These are phyloP conservation scores for Xylaria sp. DNA, from an alignment of 2,329 filamentous ascomycete species.

Conservation along the genomic window DNA sequence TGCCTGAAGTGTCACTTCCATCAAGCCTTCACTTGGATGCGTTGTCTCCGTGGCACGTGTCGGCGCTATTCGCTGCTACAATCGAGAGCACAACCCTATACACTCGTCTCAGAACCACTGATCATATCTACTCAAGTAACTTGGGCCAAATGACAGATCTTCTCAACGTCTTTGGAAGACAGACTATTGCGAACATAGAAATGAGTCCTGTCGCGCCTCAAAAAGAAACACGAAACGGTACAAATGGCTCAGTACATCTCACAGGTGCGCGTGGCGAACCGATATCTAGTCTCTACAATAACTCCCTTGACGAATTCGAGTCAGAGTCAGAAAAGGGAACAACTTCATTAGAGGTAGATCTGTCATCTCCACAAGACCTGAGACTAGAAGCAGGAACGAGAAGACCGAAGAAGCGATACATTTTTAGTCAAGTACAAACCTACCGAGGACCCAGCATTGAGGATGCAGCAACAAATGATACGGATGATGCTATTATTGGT, in stretches of 20 bases:
- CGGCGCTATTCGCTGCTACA: constrained; percentile 79
- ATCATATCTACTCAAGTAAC: constrained; percentile 58
- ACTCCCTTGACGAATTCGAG: constrained; percentile 48
- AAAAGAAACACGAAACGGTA: constrained; percentile 46
- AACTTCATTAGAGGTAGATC: constrained; percentile 54
- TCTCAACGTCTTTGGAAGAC: constrained; percentile 80
- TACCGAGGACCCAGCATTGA: constrained; percentile 48
- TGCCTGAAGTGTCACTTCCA: constrained; percentile 68
- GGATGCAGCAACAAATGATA: constrained; percentile 42
- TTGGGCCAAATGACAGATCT: constrained; percentile 72
- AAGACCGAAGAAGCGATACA: constrained; percentile 48
- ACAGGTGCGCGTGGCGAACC: constrained; percentile 47
- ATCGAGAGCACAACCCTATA: constrained; percentile 84
- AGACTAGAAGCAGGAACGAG: constrained; percentile 43
- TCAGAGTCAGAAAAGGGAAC: constrained; percentile 47
- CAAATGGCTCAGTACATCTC: constrained; percentile 36
- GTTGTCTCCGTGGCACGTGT: constrained; percentile 80
- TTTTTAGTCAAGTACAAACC: constrained; percentile 58
- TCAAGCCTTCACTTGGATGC: constrained; percentile 68
- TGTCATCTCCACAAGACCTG: constrained; percentile 55
- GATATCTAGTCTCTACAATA: constrained; percentile 48
- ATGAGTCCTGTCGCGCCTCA: constrained; percentile 66
- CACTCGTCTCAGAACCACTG: constrained; percentile 69
- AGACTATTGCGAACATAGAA: constrained; percentile 79
- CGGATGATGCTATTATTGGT: constrained; percentile 37